Base-by-base conservation (phyloP, 83 land plant genomes). In the Picea abies region DNA sequence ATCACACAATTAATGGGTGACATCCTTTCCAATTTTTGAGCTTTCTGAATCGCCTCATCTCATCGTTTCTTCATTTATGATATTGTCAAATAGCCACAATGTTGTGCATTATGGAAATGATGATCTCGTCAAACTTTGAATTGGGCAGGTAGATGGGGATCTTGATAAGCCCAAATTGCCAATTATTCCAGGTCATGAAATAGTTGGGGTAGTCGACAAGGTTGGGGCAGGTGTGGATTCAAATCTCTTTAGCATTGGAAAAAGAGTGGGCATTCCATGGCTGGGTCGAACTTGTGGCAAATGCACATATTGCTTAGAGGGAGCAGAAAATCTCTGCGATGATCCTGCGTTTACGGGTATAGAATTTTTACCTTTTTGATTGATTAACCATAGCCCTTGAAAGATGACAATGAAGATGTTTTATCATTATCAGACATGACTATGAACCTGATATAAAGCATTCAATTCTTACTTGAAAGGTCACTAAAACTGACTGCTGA, bases 261-360 rank as follows among this genome's bases (percentile, higher is more conserved):
- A 49, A 56, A 79, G 84, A 62, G 84, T 83, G 62, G 84, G 84
- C 63, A 83, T 83, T 39, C 84, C 84, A 26, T 83, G 84, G 84
- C 67, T 83, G 23, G 84, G 84, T 52, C 83, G 84, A 35, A 83
- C 84, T 79, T 83, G 83, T 76, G 83, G 83, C 5, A 60, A 44
- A 44, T 82, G 83, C 82, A 76, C 41, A n/a, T 82, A 76, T 75
- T 82, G 83, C 83, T 82, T 82, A 47, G 80, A 82, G 4, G 83
- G 80, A 44, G 62, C 52, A 41, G 83, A 82, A 58, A 82, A 82
- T 82, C 58, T 82, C 19, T 82, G 83, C 52, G 83, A 82, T 72
- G 66, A 72, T 73, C 83, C 83, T 22, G 83, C 83, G 7, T 82
- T 82, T 25, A 82, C 83, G 47, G 83, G 83, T 82, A 49, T 17